These are phyloP conservation scores for Zelonia costaricensis DNA, from an alignment of 208 protist genomes.

Conservation along the genomic window DNA sequence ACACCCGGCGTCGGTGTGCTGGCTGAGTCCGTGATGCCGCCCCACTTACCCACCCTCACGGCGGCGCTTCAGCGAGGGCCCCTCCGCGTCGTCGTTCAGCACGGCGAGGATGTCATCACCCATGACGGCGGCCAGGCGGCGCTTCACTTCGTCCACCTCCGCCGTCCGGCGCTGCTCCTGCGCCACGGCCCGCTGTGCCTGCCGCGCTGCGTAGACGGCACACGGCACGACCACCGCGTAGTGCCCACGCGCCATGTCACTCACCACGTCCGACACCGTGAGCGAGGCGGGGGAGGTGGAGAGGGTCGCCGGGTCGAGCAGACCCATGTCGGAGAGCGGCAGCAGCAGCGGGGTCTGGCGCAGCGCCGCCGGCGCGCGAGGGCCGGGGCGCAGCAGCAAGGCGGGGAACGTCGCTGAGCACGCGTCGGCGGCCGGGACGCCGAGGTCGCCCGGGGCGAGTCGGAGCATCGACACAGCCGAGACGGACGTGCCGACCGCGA, in stretches of 20 bases:
- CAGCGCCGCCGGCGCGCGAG: conserved; percentile 12
- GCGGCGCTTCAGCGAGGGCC: conserved; percentile 12
- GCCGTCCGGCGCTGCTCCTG: conserved; percentile 21
- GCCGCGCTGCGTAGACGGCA: conserved; percentile 36
- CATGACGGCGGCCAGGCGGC: conserved; percentile 37
- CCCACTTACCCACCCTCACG: background rate
- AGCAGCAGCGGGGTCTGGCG: conserved; percentile 27
- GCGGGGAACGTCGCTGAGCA: conserved; percentile 35
- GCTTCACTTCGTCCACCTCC: conserved; percentile 51
- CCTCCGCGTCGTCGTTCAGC: conserved; percentile 20
- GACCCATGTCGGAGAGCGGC: conserved; percentile 19
- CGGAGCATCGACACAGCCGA: conserved; percentile 34
- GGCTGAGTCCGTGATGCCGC: too few species aligned
- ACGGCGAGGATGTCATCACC: conserved; percentile 27
- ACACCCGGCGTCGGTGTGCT: too few species aligned
- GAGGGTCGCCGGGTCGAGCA: conserved; percentile 21
- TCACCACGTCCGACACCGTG: conserved; percentile 50
- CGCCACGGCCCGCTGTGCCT: conserved; percentile 27
- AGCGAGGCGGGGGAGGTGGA: conserved; percentile 43
- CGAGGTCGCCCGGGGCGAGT: conserved; percentile 40
- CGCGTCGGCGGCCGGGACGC: conserved; percentile 19
- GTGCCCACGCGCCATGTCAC: conserved; percentile 38
- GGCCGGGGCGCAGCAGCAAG: conserved; percentile 43
- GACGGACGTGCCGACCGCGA: conserved; percentile 21
- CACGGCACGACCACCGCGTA: conserved; percentile 49